These are phyloP conservation scores for Populus trichocarpa DNA, from an alignment of 441 rosid genomes.

Conservation along the genomic window DNA sequence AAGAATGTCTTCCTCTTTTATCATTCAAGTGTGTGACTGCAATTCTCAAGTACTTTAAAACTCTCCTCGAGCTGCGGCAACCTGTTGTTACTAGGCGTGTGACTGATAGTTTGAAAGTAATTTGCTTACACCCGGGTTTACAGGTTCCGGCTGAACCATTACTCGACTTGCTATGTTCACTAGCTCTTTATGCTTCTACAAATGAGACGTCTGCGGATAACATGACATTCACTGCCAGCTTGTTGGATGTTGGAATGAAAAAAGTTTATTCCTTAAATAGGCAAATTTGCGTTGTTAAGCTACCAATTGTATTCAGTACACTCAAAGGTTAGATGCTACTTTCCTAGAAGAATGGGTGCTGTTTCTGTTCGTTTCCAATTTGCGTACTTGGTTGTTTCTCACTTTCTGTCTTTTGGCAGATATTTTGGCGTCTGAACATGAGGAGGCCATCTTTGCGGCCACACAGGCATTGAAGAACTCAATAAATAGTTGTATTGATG, in stretches of 20 bases:
- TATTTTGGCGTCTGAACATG: slow-evolving; percentile 76
- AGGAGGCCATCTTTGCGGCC: slow-evolving; percentile 87
- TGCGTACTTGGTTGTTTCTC: slow-evolving; percentile 5
- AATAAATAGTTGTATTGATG: slow-evolving; percentile 69
- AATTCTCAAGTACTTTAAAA: slow-evolving; percentile 59
- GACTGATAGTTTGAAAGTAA: slow-evolving; percentile 60
- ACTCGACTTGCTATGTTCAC: slow-evolving; percentile 57
- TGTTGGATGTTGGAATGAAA: slow-evolving; percentile 71
- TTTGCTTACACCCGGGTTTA: slow-evolving; percentile 51
- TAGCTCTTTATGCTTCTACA: slow-evolving; percentile 50
- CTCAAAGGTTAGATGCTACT: slow-evolving; percentile 59
- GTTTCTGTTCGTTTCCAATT: background rate
- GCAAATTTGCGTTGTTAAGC: slow-evolving; percentile 62
- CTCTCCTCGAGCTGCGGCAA: slow-evolving; percentile 54
- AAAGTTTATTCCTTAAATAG: slow-evolving; percentile 65
- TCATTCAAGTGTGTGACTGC: slow-evolving; percentile 46
- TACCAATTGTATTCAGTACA: slow-evolving; percentile 65
- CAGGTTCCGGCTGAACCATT: slow-evolving; percentile 68
- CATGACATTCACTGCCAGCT: slow-evolving; percentile 68
- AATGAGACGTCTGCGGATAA: slow-evolving; percentile 70
- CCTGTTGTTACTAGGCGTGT: slow-evolving; percentile 65
- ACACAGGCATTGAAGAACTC: slow-evolving; percentile 72
- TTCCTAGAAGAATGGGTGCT: background rate
- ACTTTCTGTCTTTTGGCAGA: slow-evolving; percentile 45
- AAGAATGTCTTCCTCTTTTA: slow-evolving; percentile 79